Evolutionary conservation across 108 stramenopile species (phyloP), one percentile per base, ranked within the genome.

Genomic region (Schizochytrium sp.): DNA sequence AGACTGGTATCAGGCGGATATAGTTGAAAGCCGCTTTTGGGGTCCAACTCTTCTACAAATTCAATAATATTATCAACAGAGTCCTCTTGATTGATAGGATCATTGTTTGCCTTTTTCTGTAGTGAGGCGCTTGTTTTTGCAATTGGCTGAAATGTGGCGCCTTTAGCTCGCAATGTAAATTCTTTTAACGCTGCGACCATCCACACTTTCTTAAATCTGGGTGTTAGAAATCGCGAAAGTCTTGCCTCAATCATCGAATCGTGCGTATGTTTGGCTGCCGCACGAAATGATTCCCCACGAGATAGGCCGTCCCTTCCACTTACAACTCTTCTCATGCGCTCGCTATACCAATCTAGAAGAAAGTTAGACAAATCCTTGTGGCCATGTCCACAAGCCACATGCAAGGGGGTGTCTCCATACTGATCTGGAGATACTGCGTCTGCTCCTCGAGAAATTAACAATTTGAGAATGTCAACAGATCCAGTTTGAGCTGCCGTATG

Each of bases 401-500:
- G 94, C 0, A 94, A 64, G 7, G 94, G 94, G 46, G 94, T 93
- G 53, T 93, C 87, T 15, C 88, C 88, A 49, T 89, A 89, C 42
- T 92, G 61, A 72, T 92, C 93, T n/a, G 61, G 72, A 46, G 89
- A 90, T 58, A 92, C 91, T 38, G 92, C 72, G 0, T 72, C 69
- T 42, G 90, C 92, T 17, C 90, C 90, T 42, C 56, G 19, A 3
- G 93, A 90, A 45, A 94, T 46, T 44, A 94, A 57, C 3, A 88
- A 72, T 50, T 91, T 58, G 56, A 91, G 12, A 59, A 61, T 61
- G 28, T 91, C 90, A 40, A 61, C 42, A n/a, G 90, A 40, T 38
- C 91, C 91, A 5, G 55, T 41, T 61, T 89, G 88, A 46, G 94
- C 94, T 4, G 93, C 94, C 46, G 89, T 87, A 87, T 94, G 94